Evolutionary conservation across 2,329 filamentous ascomycete species (phyloP).

Genomic region (Plectosphaerella sp.): DNA sequence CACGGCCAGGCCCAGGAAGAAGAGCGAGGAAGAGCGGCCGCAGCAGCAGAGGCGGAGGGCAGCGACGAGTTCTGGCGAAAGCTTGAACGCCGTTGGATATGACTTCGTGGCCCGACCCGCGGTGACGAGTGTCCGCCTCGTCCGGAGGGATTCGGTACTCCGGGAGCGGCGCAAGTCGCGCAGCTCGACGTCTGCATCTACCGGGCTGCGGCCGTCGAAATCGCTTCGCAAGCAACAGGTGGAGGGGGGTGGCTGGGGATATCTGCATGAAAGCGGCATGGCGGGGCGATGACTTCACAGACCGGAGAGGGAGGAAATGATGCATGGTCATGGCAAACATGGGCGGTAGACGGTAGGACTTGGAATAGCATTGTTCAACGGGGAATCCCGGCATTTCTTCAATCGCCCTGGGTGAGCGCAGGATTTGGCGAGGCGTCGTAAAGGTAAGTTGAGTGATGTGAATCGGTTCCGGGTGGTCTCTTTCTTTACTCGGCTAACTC

Average conservation of each 20-base stretch:
- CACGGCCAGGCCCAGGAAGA: background rate
- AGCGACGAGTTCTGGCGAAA: background rate
- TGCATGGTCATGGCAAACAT: too few relatives aligned
- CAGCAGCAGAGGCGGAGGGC: background rate
- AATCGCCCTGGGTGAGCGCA: too few relatives aligned
- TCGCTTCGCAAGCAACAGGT: background rate
- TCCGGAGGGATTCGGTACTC: conserved; percentile 8
- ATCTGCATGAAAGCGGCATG: background rate
- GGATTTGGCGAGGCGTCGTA: too few relatives aligned
- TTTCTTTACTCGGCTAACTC: too few relatives aligned
- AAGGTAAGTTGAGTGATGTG: too few relatives aligned
- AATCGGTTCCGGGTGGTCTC: too few relatives aligned
- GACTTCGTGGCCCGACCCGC: background rate
- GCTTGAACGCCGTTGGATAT: background rate
- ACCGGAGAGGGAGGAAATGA: too few relatives aligned
- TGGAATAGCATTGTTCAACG: too few relatives aligned
- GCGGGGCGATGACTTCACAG: too few relatives aligned
- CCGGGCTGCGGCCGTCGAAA: background rate
- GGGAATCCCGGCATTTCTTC: too few relatives aligned
- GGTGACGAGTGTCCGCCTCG: conserved; percentile 11
- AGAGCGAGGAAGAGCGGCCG: background rate
- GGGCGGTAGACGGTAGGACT: too few relatives aligned
- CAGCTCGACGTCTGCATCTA: background rate
- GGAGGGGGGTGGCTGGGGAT: background rate
- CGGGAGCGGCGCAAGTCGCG: conserved; percentile 9